Evolutionary conservation across 306 rosid species (phyloP).

Genomic region (Gleditsia sinensis): DNA sequence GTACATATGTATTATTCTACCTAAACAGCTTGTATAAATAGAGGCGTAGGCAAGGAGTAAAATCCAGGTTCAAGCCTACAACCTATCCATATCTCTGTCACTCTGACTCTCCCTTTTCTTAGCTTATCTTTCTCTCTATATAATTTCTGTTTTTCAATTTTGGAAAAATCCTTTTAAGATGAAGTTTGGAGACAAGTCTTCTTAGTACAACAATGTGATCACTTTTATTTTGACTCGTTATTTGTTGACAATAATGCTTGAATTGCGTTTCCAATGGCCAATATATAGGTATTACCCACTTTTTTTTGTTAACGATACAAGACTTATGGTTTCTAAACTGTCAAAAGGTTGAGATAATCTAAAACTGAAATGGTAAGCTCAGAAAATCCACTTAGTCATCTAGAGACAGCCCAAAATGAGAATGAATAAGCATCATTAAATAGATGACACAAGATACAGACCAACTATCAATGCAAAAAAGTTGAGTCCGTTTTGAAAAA

Average conservation of each 20-base stretch:
- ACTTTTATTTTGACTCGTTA: not conserved
- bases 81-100: not conserved
- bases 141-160: not conserved
- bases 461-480: too few species aligned
- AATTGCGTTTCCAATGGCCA: not conserved
- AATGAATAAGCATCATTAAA: not conserved
- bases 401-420: not conserved
- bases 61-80: not conserved
- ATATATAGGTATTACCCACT: too few species aligned
- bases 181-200: not conserved
- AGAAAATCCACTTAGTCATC: not conserved
- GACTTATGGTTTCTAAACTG: not conserved
- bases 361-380: not conserved
- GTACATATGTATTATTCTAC: not conserved
- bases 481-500: too few species aligned
- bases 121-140: not conserved
- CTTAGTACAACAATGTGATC: not conserved
- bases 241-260: not conserved
- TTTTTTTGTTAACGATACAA: not conserved
- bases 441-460: too few species aligned
- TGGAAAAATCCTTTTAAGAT: not conserved
- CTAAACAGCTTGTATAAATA: not conserved
- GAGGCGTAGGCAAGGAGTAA: not conserved
- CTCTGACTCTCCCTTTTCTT: not conserved
- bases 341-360: not conserved